Conservation (phyloP, 2,329 filamentous ascomycete genomes). For the Colletotrichum godetiae region DNA sequence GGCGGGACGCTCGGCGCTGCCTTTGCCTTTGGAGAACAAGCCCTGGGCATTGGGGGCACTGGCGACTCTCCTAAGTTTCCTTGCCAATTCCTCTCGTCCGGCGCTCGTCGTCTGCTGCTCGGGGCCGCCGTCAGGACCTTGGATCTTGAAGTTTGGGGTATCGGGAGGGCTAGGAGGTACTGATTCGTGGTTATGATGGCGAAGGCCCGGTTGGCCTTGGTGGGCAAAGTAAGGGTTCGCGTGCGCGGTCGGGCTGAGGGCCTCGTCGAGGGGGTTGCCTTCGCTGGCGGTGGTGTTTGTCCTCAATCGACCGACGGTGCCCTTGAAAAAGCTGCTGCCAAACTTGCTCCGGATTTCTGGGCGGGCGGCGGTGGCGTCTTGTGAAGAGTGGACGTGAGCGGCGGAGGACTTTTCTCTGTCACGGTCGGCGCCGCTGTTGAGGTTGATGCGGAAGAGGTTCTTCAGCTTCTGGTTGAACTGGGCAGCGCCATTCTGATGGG, state of each 20-base stretch:
- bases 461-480: constrained; percentile 77
- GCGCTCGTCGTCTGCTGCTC: constrained; percentile 77
- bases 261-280: constrained; percentile 89
- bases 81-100: constrained; percentile 92
- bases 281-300: constrained; percentile 93
- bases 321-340: constrained; percentile 90
- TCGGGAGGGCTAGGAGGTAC: constrained; percentile 93
- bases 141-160: constrained; percentile 82
- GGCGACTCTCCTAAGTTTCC: constrained; percentile 92
- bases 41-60: constrained; percentile 98
- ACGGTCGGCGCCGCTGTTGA: constrained; percentile 51
- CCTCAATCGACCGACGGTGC: constrained; percentile 85
- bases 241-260: constrained; percentile 89
- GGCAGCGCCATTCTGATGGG: constrained; percentile 58
- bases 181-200: constrained; percentile 94
- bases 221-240: constrained; percentile 98
- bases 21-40: constrained; percentile 75
- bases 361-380: constrained; percentile 40
- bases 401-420: constrained; percentile 50
- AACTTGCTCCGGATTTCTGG: constrained; percentile 69
- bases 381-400: constrained; percentile 53
- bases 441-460: constrained; percentile 78
- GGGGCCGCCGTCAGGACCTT: constrained; percentile 73
- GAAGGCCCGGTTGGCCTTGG: constrained; percentile 90
- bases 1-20: constrained; percentile 75